phyloP scores from a whole-genome alignment of 495 filamentous ascomycete species.

The Talaromyces borbonicus region DNA sequence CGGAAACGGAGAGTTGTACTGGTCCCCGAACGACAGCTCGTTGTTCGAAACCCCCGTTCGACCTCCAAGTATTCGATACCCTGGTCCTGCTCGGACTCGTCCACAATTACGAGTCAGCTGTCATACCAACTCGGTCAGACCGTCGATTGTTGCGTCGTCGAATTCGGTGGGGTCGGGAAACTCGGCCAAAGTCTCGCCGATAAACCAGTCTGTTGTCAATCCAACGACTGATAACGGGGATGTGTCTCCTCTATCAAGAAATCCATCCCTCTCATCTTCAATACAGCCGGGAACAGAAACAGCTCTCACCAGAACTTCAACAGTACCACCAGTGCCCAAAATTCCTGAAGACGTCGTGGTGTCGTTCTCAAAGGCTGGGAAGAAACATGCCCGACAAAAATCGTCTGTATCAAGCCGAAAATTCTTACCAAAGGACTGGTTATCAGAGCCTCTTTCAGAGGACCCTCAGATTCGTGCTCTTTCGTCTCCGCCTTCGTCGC shows the following conservation, averaged over 20 bases:
- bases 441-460: conserved; percentile 25
- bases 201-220: conserved; percentile 11
- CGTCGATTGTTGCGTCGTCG: conserved; percentile 15
- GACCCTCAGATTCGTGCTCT: conserved; percentile 37
- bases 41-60: conserved; percentile 22
- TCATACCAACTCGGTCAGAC: conserved; percentile 18
- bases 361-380: conserved; percentile 13
- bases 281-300: conserved; percentile 4
- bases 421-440: conserved; percentile 27
- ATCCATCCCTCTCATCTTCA: conserved; percentile 2
- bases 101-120: conserved; percentile 26
- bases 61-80: conserved; percentile 26
- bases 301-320: background rate
- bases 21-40: conserved; percentile 19
- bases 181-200: conserved; percentile 16
- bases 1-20: conserved; percentile 17
- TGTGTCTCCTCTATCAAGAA: background rate
- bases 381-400: conserved; percentile 23
- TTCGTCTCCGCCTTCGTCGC: conserved; percentile 18
- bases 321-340: conserved; percentile 11
- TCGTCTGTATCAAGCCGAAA: conserved; percentile 32
- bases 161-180: conserved; percentile 20
- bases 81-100: conserved; percentile 22
- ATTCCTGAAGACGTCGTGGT: conserved; percentile 14
- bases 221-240: background rate